Conservation (phyloP, 495 filamentous ascomycete species). For the Hypoxylon crocopeplum region DNA sequence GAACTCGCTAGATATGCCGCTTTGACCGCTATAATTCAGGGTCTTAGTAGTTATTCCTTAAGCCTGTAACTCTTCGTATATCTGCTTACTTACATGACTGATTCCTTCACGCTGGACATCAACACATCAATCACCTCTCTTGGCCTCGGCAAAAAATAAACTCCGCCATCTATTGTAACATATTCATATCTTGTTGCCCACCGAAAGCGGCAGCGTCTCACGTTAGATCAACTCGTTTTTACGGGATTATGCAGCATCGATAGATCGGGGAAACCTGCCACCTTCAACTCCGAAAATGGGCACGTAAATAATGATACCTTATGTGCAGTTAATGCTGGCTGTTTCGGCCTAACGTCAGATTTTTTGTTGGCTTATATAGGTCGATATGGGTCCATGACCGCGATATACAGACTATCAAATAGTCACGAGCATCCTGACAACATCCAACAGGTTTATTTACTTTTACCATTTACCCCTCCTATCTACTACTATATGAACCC, state of each 20-base stretch:
- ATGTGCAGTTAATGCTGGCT: constrained; percentile 9
- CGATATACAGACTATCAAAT: too few relatives aligned
- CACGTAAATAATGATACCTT: constrained; percentile 20
- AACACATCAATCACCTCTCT: not conserved
- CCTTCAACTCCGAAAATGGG: constrained; percentile 6
- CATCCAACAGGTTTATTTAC: too few relatives aligned
- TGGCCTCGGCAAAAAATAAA: too few relatives aligned
- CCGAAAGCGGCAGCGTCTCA: constrained; percentile 1
- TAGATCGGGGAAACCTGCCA: constrained; percentile 15
- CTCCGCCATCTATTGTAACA: too few relatives aligned
- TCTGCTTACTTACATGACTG: too few relatives aligned
- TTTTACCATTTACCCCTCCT: not conserved
- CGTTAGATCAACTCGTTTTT: constrained; percentile 6
- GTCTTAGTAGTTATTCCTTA: too few relatives aligned
- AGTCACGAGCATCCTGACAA: too few relatives aligned
- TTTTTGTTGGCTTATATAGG: not conserved
- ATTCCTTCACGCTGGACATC: too few relatives aligned
- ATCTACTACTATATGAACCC: constrained; percentile 1
- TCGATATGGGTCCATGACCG: too few relatives aligned
- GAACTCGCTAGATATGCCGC: not conserved
- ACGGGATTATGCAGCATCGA: not conserved
- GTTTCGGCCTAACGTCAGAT: constrained; percentile 23
- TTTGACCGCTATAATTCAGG: not conserved
- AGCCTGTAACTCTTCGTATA: too few relatives aligned
- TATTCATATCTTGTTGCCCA: too few relatives aligned